Evolutionary conservation across 768 basidiomycete species (phyloP), one percentile per base, ranked within the genome.

Genomic region (Leccinum disarticulatum): DNA sequence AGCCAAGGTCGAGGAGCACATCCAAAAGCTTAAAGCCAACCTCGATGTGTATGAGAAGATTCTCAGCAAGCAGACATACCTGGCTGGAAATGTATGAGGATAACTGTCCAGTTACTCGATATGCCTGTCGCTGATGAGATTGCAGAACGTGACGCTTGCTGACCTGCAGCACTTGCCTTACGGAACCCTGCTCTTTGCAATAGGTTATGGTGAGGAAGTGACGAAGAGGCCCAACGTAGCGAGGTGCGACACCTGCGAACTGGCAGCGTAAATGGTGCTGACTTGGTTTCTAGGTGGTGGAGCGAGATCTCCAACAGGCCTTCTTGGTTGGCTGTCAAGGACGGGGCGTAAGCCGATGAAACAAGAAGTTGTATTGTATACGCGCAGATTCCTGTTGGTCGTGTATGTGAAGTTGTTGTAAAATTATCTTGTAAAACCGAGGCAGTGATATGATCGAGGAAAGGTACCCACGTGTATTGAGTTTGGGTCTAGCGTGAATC

Each of bases 131-230:
- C 59, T 65, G 33, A 68, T 41, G 27, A 9, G 3, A 25, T 49
- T 22, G n/a, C 59, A 80, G 75, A 64, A 70, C 30, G 22, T 87
- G 55, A 85, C 83, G 7, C 73, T 87, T 1, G 84, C 81, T 4
- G 87, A 87, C 66, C 74, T 87, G 11, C 80, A 79, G 70, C 85
- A 86, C 67, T 67, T 87, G 33, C 79, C 85, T 0, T 80, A 79
- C 52, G 81, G 78, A 19, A 55, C 50, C n/a, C 25, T 67, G 50
- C 62, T 79, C 30, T 57, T 47, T 19, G 14, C 7, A 1, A 58
- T 62, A 1, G 77, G 76, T 1, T 59, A 63, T 46, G 63, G 73
- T 10, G 58, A 76, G 10, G 59, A 83, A 19, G 61, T 72, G 31
- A 19, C 47, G 14, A 68, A 57, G 41, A 73, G 75, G 63, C 80